Evolutionary conservation across 129 eudicot species (phyloP), one percentile per base, ranked within the genome.

Genomic region (Sambucus nigra): DNA sequence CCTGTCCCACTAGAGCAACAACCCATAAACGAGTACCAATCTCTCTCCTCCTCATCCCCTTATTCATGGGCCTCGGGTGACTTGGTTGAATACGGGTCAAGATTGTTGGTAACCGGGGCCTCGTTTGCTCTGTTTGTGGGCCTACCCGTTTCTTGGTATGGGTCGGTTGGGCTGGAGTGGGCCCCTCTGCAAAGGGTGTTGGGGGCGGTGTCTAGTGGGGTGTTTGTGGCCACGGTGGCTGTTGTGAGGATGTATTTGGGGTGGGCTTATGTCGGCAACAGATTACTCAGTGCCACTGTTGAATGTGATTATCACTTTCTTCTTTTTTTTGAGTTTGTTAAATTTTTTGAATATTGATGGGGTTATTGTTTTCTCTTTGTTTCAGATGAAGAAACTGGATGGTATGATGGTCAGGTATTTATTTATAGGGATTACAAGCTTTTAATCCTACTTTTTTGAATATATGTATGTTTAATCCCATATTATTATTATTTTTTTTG

Each of bases 401-500:
- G 99, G 99, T 92, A 92, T n/a, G 99, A 92, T 70, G 99, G 99
- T 19, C 96, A 82, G 95, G 99, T 86, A 80, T 17, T 4, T 12
- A n/a, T n/a, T n/a, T n/a, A n/a, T n/a, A n/a, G n/a, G n/a, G n/a
- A n/a, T n/a, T n/a, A n/a, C n/a, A n/a, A n/a, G n/a, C n/a, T n/a
- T n/a, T n/a, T n/a, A n/a, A n/a, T n/a, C n/a, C n/a, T n/a, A n/a
- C n/a, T n/a, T n/a, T n/a, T n/a, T n/a, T n/a, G n/a, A n/a, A n/a
- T n/a, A n/a, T n/a, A n/a, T n/a, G n/a, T n/a, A n/a, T n/a, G n/a
- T n/a, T n/a, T n/a, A n/a, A n/a, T n/a, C n/a, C n/a, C n/a, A n/a
- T n/a, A n/a, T n/a, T n/a, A n/a, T n/a, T n/a, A n/a, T n/a, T n/a
- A n/a, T n/a, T n/a, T n/a, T n/a, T n/a, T n/a, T n/a, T n/a, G n/a